Evolutionary conservation across 2,329 filamentous ascomycete species (phyloP), one percentile per base, ranked within the genome.

Genomic region (Colletotrichum destructivum): DNA sequence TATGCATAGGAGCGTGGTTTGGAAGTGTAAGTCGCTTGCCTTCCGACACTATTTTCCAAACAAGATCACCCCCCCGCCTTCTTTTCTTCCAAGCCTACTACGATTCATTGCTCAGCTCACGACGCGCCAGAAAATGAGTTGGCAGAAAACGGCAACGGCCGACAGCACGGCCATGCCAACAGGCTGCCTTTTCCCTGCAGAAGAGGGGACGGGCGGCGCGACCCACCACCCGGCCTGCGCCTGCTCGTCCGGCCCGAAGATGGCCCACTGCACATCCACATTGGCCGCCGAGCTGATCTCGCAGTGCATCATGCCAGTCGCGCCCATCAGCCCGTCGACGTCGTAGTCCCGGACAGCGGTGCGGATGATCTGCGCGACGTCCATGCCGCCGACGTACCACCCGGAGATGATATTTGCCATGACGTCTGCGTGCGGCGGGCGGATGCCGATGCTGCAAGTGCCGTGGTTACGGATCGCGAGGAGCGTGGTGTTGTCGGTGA

Each of bases 361-460:
- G 16, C 38, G 44, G 3, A 46, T 35, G 12, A 56, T 47, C 23
- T 60, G 13, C 8, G 42, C 40, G 26, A 70, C 51, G 40, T 70
- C 67, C 55, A 46, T n/a, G 21, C 42, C 51, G 40, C 62, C 67
- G 23, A 66, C 18, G 55, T 66, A 66, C 62, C 54, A 70, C 15
- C 62, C 62, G 18, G 54, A 26, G 11, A 12, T 8, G 46, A 49
- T 46, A 15, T 11, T 13, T 18, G 23, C 9, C 7, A 70, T 35
- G 26, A 47, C 62, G 16, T 60, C 67, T 12, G 31, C 18, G 38
- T 51, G 52, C 4, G 55, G 54, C 6, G 67, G 67, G 26, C 62
- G 62, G 40, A 70, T 66, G 56, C 62, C 67, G 31, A 70, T 61
- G 26, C 26, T 54, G 38, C 67, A 70, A 21, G 62, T 70, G 46